Conservation (phyloP, 768 basidiomycete genomes). For the Leccinum boreale region DNA sequence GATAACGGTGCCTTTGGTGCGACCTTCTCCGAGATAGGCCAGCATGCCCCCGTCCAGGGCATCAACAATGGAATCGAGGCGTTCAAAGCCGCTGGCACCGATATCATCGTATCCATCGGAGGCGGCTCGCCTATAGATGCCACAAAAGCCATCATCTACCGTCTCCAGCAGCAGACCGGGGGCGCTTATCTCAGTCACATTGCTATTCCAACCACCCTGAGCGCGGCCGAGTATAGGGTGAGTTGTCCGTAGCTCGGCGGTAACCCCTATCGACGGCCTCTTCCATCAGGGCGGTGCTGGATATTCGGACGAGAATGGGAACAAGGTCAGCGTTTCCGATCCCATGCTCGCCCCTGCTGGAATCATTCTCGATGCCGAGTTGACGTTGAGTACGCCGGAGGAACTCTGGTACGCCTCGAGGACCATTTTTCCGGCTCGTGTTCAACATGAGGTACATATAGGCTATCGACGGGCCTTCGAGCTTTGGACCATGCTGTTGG, state of each 20-base stretch:
- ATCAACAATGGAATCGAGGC: slow-evolving; percentile 54
- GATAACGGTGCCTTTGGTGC: slow-evolving; percentile 57
- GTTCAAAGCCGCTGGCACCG: slow-evolving; percentile 56
- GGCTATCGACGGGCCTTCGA: slow-evolving; percentile 77
- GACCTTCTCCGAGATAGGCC: slow-evolving; percentile 70
- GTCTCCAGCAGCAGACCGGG: slow-evolving; percentile 53
- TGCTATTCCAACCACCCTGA: slow-evolving; percentile 79
- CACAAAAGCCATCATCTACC: slow-evolving; percentile 67
- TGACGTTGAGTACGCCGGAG: slow-evolving; percentile 71
- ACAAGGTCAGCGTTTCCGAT: slow-evolving; percentile 54
- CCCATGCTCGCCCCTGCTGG: slow-evolving; percentile 63
- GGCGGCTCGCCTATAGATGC: slow-evolving; percentile 83
- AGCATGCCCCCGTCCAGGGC: slow-evolving; percentile 68
- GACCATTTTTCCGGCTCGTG: slow-evolving; percentile 3
- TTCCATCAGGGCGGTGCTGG: slow-evolving; percentile 57
- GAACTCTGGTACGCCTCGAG: slow-evolving; percentile 55
- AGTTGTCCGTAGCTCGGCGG: slow-evolving; percentile 12
- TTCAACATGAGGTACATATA: slow-evolving; percentile 25
- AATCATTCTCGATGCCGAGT: slow-evolving; percentile 73
- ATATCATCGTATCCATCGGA: slow-evolving; percentile 70
- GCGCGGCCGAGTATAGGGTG: slow-evolving; percentile 74
- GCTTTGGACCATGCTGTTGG: slow-evolving; percentile 79
- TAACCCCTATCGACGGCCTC: slow-evolving; percentile 1
- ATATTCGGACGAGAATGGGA: slow-evolving; percentile 65
- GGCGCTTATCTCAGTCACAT: slow-evolving; percentile 60